phyloP scores from a whole-genome alignment of 805 yeast species.

The Ogataea corticis region DNA sequence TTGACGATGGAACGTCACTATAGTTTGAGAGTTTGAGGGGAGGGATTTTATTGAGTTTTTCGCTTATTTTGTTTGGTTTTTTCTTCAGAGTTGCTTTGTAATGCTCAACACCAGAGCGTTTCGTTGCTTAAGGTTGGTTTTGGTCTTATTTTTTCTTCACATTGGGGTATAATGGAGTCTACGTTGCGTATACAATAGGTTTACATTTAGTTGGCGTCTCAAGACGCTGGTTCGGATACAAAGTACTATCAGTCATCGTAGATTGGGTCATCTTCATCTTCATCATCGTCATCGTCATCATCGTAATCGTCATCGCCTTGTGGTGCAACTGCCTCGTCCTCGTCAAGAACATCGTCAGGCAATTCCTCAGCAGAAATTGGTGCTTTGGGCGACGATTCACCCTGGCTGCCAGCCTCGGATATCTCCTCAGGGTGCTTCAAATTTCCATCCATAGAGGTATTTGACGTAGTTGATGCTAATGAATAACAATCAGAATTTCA shows the following conservation, averaged over 20 bases:
- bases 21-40: neutral
- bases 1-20: conserved; percentile 49
- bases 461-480: no score
- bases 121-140: conserved; percentile 7
- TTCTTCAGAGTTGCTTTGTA: conserved; percentile 1
- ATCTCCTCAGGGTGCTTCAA: no score
- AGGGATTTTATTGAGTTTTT: neutral
- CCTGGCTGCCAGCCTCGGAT: no score
- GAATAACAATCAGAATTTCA: no score
- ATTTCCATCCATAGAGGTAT: no score
- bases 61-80: conserved; percentile 1
- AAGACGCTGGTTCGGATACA: neutral
- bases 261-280: conserved; percentile 7
- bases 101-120: neutral
- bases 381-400: no score
- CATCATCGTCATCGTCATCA: conserved; percentile 11
- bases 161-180: conserved; percentile 12
- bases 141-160: conserved; percentile 8
- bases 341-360: no score
- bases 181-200: conserved; percentile 1
- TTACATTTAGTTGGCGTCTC: neutral
- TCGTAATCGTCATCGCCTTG: conserved; percentile 11
- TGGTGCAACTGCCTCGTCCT: conserved; percentile 14
- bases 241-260: conserved; percentile 1
- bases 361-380: no score